Evolutionary conservation across 257 asterid species (phyloP).

Genomic region (Solanum verrucosum): DNA sequence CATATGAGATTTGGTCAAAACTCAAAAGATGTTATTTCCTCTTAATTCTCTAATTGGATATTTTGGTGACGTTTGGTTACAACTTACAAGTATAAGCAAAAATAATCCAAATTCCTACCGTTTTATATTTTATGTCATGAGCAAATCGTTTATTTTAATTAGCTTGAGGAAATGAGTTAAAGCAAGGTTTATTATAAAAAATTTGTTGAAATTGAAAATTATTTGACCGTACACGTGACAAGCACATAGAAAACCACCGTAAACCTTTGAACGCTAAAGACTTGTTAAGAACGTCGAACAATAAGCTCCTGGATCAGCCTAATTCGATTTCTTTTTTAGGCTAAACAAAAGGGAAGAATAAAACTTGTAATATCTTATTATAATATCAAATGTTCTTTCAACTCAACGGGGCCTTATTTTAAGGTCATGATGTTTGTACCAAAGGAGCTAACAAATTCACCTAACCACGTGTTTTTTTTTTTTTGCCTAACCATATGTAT

Average conservation of each 20-base stretch:
- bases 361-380: background rate
- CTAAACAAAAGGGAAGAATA: background rate
- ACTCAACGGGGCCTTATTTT: background rate
- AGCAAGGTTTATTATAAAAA: background rate
- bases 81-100: background rate
- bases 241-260: background rate
- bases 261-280: background rate
- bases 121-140: background rate
- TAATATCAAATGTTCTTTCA: background rate
- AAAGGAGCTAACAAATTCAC: background rate
- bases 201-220: accelerated
- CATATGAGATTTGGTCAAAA: background rate
- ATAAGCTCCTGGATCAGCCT: background rate
- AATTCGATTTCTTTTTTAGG: background rate
- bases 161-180: background rate
- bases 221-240: background rate
- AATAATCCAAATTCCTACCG: background rate
- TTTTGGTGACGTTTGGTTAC: background rate
- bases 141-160: background rate
- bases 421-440: background rate
- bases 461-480: background rate
- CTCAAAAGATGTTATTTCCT: background rate
- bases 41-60: background rate
- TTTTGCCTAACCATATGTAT: background rate
- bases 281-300: background rate